Conservation (phyloP, 805 yeast genomes). For the Zygotorulaspora florentina region DNA sequence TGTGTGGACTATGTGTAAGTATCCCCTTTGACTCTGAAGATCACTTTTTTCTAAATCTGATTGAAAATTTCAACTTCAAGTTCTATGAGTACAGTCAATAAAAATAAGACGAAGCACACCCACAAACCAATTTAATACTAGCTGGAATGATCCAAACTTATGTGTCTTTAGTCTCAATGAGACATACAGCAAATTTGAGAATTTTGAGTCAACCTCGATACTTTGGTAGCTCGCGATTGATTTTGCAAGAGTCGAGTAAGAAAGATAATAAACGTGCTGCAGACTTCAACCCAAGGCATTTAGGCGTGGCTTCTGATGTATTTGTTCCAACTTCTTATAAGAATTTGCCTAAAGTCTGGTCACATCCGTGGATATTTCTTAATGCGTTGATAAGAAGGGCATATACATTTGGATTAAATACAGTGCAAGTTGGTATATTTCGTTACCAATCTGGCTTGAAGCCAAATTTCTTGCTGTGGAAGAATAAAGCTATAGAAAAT, state of each 20-base stretch:
- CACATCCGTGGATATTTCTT: conserved; percentile 41
- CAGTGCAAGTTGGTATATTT: conserved; percentile 60
- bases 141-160: not conserved
- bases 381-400: conserved; percentile 54
- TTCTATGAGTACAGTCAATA: not conserved
- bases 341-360: conserved; percentile 42
- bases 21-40: not conserved
- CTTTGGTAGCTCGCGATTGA: not conserved
- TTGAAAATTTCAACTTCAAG: not conserved
- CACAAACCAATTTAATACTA: not conserved
- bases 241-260: conserved; percentile 7
- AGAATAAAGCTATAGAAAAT: conserved; percentile 73
- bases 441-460: conserved; percentile 65
- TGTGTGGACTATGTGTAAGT: no score
- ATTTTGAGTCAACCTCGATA: not conserved
- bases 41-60: not conserved
- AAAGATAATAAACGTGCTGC: conserved; percentile 13
- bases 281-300: conserved; percentile 38
- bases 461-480: conserved; percentile 73
- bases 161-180: not conserved
- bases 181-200: not conserved
- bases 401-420: conserved; percentile 62
- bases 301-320: conserved; percentile 41
- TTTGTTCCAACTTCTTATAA: conserved; percentile 50
- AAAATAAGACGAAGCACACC: not conserved